Base-by-base conservation (phyloP, 2,329 filamentous ascomycete genomes). In the Phaeosphaeriaceae sp. region DNA sequence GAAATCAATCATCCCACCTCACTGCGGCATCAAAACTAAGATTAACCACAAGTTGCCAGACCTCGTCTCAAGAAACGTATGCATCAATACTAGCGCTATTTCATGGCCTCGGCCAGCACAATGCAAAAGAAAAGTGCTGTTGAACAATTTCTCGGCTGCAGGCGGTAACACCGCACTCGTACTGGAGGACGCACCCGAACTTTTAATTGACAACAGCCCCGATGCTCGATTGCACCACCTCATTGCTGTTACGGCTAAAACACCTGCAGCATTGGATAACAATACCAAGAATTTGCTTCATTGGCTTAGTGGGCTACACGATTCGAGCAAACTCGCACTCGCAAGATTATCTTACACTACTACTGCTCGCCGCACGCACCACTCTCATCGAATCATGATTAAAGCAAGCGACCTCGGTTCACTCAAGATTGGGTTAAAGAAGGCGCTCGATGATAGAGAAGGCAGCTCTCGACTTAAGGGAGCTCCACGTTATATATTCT, bases 1-100 rank as follows among this genome's bases (percentile, higher is more conserved):
- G 28, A 57, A 73, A 4, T 48, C 56, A 12, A 47, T 23, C 1
- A 71, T 76, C 28, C 85, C 86, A 0, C 85, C 84, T 0, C 87
- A 90, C 52, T 78, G 83, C 17, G 86, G 87, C 11, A 88, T 90
- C 74, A 88, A 88, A 71, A 78, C 73, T 2, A 76, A 79, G 55
- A 83, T 88, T 57, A 87, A 87, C 70, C 79, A 78, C 60, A 79
- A 75, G 1, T 84, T 86, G 60, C 83, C 84, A 18, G 83, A 87
- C 53, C 70, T 88, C 0, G 73, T 75, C 0, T 74, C 79, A n/a
- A 77, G 84, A 23, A 83, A 84, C 30, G 77, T 87, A 34, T 78
- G 81, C 57, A 86, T 88, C 58, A 79, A 83, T 1, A 77, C 81
- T 52, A 74, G 84, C 55, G 66, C 77, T 41, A 81, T 64, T 0